A percentile compares a stretch with the other conserved stretches of the same genome.
phyloP scores from a whole-genome alignment of 495 filamentous ascomycete genomes.

The Neurospora cerealis region DNA sequence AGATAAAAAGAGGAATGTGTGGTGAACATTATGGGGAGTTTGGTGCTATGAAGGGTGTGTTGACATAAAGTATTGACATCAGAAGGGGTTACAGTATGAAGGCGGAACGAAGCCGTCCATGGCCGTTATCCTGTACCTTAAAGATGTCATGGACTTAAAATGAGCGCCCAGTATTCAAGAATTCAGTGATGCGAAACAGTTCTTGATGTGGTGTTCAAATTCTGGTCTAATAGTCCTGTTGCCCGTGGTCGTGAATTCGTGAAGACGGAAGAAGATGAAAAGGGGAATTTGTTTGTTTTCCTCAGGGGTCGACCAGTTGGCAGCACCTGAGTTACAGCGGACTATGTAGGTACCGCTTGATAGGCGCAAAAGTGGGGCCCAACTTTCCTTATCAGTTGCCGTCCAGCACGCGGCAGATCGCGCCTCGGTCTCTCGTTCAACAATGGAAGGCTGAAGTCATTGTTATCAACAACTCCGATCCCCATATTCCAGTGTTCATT shows the following conservation, averaged over 20 bases:
- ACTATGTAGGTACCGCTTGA: not conserved
- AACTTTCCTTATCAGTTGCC: not conserved
- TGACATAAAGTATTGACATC: not conserved
- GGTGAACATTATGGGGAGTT: constrained; percentile 74
- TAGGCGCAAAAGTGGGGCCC: not conserved
- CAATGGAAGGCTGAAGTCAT: too few relatives aligned
- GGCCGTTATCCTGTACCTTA: not conserved
- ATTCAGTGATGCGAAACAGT: not conserved
- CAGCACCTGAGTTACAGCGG: not conserved
- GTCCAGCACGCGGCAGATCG: not conserved
- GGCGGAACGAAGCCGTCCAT: not conserved
- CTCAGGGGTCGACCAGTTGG: not conserved
- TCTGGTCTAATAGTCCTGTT: not conserved
- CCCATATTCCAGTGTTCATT: not conserved
- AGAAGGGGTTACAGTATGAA: not conserved
- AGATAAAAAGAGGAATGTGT: constrained; percentile 26
- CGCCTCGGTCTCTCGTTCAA: not conserved
- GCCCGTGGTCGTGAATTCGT: not conserved
- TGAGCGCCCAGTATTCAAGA: not conserved
- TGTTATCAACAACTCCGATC: not conserved
- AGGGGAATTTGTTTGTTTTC: not conserved
- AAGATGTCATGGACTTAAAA: not conserved
- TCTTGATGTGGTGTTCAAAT: not conserved
- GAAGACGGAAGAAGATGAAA: not conserved
- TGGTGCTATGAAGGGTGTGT: constrained; percentile 64